Base-by-base conservation (phyloP, 83 land plant species). In the Diphasiastrum complanatum region DNA sequence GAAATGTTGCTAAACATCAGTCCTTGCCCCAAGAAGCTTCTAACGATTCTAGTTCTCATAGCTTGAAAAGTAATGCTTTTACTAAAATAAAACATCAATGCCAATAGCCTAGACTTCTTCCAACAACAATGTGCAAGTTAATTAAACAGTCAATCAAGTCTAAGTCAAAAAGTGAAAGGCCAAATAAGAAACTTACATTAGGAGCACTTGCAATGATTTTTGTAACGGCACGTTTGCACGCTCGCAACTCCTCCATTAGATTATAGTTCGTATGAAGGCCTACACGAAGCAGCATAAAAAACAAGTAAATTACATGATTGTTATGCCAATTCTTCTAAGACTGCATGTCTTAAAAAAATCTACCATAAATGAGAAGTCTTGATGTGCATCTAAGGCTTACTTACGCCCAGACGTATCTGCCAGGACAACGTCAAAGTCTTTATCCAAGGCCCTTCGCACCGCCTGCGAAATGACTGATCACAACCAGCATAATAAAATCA, bases 381-480 rank as follows among this genome's bases (percentile, higher is more conserved):
- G 4, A 33, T 4, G 23, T 20, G 28, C 30, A 56, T 36, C 2
- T 25, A 2, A 22, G 34, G 30, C 28, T 51, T 41, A 71, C 99
- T 64, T 81, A 93, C 99, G 91, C 67, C 99, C 99, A 65, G 99
- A 93, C 27, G 99, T 93, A 51, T 93, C 99, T 61, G 91, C 87
- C 14, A 93, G 74, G 24, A 93, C 92, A 14, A 93, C 62, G 64
- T 93, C 99, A 77, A 63, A 93, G 27, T 83, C 84, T 63, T 84
- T 65, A 20, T 79, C 81, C 49, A 83, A 81, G 25, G 83, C 99
- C 60, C 61, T 76, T 45, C 74, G 74, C 19, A 89, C 88, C 66
- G 98, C 99, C 83, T 83, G 82, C 60, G 87, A 77, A 73, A 92
- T 73, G 70, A 92, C 98, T 88, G 74, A 61, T 63, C 61, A 57